These are phyloP conservation scores for Erythrophleum fordii DNA, from an alignment of 306 rosid species.

Conservation along the genomic window DNA sequence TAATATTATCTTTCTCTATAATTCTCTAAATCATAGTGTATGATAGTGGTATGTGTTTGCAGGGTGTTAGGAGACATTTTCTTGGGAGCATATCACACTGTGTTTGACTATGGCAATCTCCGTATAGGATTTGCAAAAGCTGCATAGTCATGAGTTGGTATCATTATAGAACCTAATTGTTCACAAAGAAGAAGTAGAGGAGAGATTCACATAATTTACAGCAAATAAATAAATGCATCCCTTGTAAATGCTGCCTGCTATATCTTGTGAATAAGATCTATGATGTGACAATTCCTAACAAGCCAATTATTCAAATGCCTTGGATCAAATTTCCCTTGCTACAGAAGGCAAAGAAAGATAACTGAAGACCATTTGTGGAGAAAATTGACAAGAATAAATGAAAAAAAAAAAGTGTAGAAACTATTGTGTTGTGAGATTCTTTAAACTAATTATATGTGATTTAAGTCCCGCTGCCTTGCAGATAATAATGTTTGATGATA, in stretches of 20 bases:
- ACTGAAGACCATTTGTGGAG: background rate
- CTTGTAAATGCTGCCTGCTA: constrained; percentile 29
- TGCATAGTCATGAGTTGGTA: constrained; percentile 41
- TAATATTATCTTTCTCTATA: background rate
- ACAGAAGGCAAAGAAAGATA: background rate
- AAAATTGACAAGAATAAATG: background rate
- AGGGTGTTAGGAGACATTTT: constrained; percentile 79
- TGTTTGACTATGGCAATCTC: constrained; percentile 71
- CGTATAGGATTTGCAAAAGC: constrained; percentile 75
- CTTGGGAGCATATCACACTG: constrained; percentile 76
- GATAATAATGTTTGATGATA: background rate
- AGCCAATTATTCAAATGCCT: background rate
- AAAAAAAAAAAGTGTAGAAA: background rate
- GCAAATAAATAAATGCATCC: constrained; percentile 2
- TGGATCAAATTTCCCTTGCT: background rate
- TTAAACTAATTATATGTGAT: background rate
- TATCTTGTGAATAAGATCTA: constrained; percentile 32
- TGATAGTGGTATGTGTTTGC: constrained; percentile 42
- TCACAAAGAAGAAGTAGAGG: background rate
- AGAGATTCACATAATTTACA: background rate
- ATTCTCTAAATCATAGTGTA: background rate
- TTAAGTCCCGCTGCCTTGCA: background rate
- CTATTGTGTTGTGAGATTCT: background rate
- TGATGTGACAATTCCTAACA: constrained; percentile 1
- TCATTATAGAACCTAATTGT: background rate